Evolutionary conservation across 2,329 filamentous ascomycete genomes (phyloP).

Genomic region (Penicillium sp.): DNA sequence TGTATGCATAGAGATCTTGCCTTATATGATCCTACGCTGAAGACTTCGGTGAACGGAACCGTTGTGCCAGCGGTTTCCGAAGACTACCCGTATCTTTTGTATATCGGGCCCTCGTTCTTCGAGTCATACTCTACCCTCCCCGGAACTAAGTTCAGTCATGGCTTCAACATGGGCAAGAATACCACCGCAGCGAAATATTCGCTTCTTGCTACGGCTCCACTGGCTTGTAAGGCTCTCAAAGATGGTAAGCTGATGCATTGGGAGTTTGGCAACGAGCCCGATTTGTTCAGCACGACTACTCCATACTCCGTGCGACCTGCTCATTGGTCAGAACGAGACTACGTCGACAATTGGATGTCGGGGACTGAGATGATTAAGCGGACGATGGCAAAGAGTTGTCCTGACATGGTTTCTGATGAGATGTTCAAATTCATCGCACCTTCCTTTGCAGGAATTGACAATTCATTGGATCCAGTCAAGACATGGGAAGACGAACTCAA

Average conservation of each 20-base stretch:
- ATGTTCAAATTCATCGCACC: slow-evolving; percentile 57
- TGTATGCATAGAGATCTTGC: slow-evolving; percentile 51
- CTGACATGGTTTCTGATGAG: slow-evolving; percentile 43
- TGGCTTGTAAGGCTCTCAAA: slow-evolving; percentile 57
- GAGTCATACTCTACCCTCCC: slow-evolving; percentile 61
- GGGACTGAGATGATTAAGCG: slow-evolving; percentile 52
- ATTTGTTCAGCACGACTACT: slow-evolving; percentile 55
- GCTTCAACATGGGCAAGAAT: slow-evolving; percentile 60
- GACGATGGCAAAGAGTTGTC: slow-evolving; percentile 50
- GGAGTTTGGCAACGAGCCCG: slow-evolving; percentile 66
- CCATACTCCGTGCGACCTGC: slow-evolving; percentile 53
- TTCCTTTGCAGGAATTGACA: slow-evolving; percentile 55
- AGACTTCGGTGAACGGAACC: slow-evolving; percentile 53
- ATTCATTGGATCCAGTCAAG: slow-evolving; percentile 50
- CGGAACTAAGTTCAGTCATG: slow-evolving; percentile 57
- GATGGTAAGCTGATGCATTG: slow-evolving; percentile 54
- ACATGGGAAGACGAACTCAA: slow-evolving; percentile 57
- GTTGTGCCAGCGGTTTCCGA: slow-evolving; percentile 49
- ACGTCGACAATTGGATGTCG: slow-evolving; percentile 58
- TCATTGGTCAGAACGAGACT: slow-evolving; percentile 55
- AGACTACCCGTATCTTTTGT: slow-evolving; percentile 61
- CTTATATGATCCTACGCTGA: slow-evolving; percentile 56
- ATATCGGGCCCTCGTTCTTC: slow-evolving; percentile 61
- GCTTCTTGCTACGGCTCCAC: slow-evolving; percentile 53
- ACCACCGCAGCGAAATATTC: slow-evolving; percentile 52